Conservation (phyloP, 805 yeast genomes). For the Saccharomycopsis sp. region DNA sequence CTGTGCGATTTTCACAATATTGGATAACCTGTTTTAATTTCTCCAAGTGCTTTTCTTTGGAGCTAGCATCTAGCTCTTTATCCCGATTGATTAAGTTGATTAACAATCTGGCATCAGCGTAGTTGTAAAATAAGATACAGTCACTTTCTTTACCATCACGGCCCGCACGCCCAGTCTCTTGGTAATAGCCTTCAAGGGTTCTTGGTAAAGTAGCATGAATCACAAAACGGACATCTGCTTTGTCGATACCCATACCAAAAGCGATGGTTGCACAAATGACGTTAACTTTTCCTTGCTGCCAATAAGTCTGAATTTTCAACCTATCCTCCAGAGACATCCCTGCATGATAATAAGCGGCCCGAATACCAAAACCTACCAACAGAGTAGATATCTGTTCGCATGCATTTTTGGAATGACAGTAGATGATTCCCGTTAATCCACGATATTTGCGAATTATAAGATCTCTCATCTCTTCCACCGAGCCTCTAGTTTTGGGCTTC, state of each 20-base stretch:
- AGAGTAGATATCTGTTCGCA: conserved; percentile 75
- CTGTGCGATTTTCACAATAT: conserved; percentile 85
- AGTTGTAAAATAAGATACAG: conserved; percentile 75
- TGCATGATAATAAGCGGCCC: conserved; percentile 78
- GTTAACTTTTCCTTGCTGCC: conserved; percentile 69
- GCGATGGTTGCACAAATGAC: conserved; percentile 97
- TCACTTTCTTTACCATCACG: conserved; percentile 81
- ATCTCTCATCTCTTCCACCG: conserved; percentile 49
- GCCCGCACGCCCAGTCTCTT: conserved; percentile 98
- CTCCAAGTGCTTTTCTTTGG: conserved; percentile 67
- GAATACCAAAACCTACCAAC: conserved; percentile 52
- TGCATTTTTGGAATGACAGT: conserved; percentile 82
- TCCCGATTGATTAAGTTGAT: conserved; percentile 75
- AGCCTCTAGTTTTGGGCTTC: conserved; percentile 48
- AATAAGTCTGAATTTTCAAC: conserved; percentile 55
- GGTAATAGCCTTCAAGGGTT: conserved; percentile 91
- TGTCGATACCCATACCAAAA: conserved; percentile 98
- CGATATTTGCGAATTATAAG: conserved; percentile 42
- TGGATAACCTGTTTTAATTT: conserved; percentile 77
- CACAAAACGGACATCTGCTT: conserved; percentile 89
- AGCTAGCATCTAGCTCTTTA: conserved; percentile 48
- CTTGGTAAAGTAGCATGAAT: conserved; percentile 83
- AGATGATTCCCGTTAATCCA: conserved; percentile 75
- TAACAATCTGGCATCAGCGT: conserved; percentile 68
- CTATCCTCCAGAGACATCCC: conserved; percentile 84